These are phyloP conservation scores for Dictyostelium firmibasis DNA, from an alignment of 78 protist species.

Conservation along the genomic window DNA sequence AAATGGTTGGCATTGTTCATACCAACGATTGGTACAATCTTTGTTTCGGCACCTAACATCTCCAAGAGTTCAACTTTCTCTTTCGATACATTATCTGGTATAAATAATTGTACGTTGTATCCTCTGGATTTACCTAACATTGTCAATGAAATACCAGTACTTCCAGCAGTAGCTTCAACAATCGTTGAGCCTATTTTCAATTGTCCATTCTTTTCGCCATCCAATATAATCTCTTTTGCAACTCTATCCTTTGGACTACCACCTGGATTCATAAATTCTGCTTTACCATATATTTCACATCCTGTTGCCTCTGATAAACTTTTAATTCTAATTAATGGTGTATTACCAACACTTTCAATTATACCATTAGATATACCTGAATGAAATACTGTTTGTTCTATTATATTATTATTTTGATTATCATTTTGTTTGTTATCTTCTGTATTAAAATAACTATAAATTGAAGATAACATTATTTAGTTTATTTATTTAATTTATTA, in stretches of 20 bases:
- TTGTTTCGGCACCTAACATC: slow-evolving; percentile 78
- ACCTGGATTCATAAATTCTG: slow-evolving; percentile 85
- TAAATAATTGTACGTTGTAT: slow-evolving; percentile 52
- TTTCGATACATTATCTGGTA: slow-evolving; percentile 80
- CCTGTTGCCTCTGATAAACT: slow-evolving; percentile 80
- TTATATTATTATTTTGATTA: background rate
- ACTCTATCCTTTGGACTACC: slow-evolving; percentile 81
- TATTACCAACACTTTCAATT: slow-evolving; percentile 68
- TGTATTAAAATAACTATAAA: background rate
- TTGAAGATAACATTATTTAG: background rate
- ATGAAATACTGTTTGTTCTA: background rate
- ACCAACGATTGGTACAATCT: slow-evolving; percentile 70
- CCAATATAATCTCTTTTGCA: slow-evolving; percentile 54
- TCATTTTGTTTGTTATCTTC: too few species aligned
- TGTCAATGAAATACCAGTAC: slow-evolving; percentile 86
- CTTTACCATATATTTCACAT: slow-evolving; percentile 74
- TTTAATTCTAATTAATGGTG: slow-evolving; percentile 69
- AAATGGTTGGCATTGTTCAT: slow-evolving; percentile 76
- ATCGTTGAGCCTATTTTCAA: slow-evolving; percentile 28
- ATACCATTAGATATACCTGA: slow-evolving; percentile 35
- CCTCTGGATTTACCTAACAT: slow-evolving; percentile 83
- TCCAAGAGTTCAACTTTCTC: slow-evolving; percentile 79
- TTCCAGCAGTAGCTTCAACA: slow-evolving; percentile 90
- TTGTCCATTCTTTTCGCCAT: slow-evolving; percentile 24
- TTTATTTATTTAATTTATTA: background rate